Percentiles rank a stretch among this genome's conserved stretches.
Evolutionary conservation across 345 rosid species (phyloP).

Genomic region (Citropsis articulata): DNA sequence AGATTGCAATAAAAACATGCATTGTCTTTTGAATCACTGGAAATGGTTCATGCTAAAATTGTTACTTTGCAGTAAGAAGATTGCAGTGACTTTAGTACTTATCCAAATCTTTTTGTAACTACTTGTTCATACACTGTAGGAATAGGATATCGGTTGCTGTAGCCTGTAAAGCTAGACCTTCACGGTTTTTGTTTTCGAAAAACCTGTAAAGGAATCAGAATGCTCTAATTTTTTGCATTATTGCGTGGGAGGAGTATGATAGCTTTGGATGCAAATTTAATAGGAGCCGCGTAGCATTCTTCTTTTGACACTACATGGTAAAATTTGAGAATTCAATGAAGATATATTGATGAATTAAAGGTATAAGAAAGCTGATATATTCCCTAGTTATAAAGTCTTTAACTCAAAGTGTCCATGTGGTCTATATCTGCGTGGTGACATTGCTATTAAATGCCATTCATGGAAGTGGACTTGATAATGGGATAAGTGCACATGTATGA

Average conservation of each 20-base stretch:
- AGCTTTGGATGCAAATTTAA: not conserved
- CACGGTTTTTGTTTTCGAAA: no score
- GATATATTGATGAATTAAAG: slow-evolving; percentile 3
- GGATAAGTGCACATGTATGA: slow-evolving; percentile 16
- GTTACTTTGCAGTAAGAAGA: no score
- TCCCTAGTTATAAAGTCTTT: not conserved
- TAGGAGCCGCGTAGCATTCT: not conserved
- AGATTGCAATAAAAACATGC: no score
- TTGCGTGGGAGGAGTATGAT: not conserved
- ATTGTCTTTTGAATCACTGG: no score
- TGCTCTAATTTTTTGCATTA: not conserved
- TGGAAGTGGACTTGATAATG: slow-evolving; percentile 13
- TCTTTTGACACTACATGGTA: not conserved
- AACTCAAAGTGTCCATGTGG: not conserved
- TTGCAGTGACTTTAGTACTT: no score
- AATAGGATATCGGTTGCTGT: no score
- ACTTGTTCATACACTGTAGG: no score
- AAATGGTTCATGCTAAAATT: no score
- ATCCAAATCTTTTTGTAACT: no score
- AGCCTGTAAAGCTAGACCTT: no score
- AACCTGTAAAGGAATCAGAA: not conserved
- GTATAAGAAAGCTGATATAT: not conserved
- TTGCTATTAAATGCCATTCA: slow-evolving; percentile 5
- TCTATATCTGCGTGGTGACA: not conserved
- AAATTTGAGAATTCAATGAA: not conserved